Conservation (phyloP, 2,329 filamentous ascomycete species). For the Colletotrichum sp. region DNA sequence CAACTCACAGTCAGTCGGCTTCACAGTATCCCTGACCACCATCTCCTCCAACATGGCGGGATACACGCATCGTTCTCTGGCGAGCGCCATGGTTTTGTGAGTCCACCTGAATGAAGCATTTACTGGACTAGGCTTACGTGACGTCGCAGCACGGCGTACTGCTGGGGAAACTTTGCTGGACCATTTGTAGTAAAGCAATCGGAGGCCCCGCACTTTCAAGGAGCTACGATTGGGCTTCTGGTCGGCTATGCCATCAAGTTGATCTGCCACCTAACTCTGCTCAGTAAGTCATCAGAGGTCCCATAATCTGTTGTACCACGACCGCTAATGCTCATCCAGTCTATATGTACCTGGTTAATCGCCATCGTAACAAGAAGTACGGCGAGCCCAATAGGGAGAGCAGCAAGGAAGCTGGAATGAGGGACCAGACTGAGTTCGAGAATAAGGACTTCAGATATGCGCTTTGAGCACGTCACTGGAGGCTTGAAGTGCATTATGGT, state of each 20-base stretch:
- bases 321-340: background rate
- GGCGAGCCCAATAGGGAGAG: constrained; percentile 35
- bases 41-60: background rate
- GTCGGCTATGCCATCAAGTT: background rate
- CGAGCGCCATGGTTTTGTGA: background rate
- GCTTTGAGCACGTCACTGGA: background rate
- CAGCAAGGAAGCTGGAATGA: constrained; percentile 44
- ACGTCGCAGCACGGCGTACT: background rate
- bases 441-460: constrained; percentile 49
- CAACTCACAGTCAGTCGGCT: background rate
- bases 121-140: rapidly evolving
- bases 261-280: background rate
- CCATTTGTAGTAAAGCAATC: background rate
- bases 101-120: rapidly evolving
- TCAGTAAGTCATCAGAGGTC: background rate
- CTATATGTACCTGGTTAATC: background rate
- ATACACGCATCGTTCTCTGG: background rate
- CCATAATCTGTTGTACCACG: rapidly evolving
- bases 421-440: constrained; percentile 44
- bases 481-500: background rate
- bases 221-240: background rate
- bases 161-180: background rate
- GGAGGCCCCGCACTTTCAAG: background rate
- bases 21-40: background rate
- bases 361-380: constrained; percentile 23